A percentile compares a stretch with the other conserved stretches of the same genome.
phyloP scores from a whole-genome alignment of 2,329 filamentous ascomycete genomes.

The Aphanoascus verrucosus region DNA sequence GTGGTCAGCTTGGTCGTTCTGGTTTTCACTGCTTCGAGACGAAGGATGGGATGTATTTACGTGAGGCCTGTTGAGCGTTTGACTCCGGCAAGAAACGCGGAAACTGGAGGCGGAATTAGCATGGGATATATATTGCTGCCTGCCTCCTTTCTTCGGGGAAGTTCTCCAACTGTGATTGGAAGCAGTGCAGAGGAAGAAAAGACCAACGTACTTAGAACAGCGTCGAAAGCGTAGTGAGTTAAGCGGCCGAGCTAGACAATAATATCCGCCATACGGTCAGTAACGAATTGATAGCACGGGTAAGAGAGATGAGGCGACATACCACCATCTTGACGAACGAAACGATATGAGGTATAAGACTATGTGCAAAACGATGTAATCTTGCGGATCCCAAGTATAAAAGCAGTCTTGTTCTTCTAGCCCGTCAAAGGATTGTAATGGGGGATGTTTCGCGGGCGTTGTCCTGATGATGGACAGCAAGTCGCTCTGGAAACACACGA shows the following conservation, averaged over 20 bases:
- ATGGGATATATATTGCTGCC: neutral
- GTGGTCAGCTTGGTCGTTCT: conserved; percentile 8
- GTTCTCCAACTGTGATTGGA: neutral
- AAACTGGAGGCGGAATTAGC: conserved; percentile 49
- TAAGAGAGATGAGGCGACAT: conserved; percentile 19
- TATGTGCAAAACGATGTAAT: neutral
- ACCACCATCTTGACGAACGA: conserved; percentile 33
- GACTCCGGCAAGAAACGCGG: conserved; percentile 90
- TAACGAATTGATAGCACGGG: conserved; percentile 48
- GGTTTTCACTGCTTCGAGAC: neutral
- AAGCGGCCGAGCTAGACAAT: conserved; percentile 82
- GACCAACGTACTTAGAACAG: conserved; percentile 63
- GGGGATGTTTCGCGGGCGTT: neutral
- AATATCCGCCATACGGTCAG: conserved; percentile 42
- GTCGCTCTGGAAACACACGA: neutral
- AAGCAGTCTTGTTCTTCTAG: neutral
- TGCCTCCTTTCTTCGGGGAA: neutral
- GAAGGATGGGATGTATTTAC: conserved; percentile 52
- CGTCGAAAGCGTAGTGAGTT: conserved; percentile 92
- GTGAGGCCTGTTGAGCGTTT: conserved; percentile 95
- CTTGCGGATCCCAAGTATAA: too few relatives aligned
- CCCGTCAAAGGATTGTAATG: neutral
- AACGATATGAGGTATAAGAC: neutral
- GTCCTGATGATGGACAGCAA: neutral
- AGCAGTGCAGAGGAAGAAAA: neutral